A percentile compares a stretch with the other conserved stretches of the same genome.
Evolutionary conservation across 257 asterid genomes (phyloP).

Genomic region (Haberlea rhodopensis): DNA sequence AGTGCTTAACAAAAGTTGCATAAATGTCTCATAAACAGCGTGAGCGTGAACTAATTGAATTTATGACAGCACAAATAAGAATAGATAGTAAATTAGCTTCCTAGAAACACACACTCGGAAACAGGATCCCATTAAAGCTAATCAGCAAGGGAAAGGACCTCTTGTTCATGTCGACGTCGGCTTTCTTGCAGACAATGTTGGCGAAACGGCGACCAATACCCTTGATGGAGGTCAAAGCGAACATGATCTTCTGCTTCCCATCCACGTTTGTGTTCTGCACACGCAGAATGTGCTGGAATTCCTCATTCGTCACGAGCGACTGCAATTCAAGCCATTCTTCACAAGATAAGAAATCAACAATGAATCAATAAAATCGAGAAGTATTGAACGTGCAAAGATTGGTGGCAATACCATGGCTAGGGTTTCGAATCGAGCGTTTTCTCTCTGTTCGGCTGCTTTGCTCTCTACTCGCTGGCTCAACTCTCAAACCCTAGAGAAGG

Average conservation of each 20-base stretch:
- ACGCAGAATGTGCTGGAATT: conserved; percentile 89
- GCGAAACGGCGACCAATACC: conserved; percentile 95
- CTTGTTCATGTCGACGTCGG: conserved; percentile 87
- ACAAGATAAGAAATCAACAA: background rate
- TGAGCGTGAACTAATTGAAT: too few species aligned
- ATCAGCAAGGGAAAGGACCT: conserved; percentile 33
- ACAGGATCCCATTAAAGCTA: background rate
- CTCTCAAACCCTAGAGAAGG: conserved; percentile 27
- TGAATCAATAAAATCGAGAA: background rate
- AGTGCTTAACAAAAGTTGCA: too few species aligned
- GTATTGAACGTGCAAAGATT: background rate
- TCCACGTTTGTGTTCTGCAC: conserved; percentile 83
- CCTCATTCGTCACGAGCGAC: conserved; percentile 80
- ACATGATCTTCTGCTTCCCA: conserved; percentile 92
- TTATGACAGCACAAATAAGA: too few species aligned
- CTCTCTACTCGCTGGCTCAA: conserved; percentile 5
- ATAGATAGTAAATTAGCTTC: too few species aligned
- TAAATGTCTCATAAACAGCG: background rate
- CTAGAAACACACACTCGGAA: background rate
- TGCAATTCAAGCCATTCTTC: conserved; percentile 14
- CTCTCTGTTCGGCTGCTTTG: conserved; percentile 33
- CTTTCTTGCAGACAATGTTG: conserved; percentile 78
- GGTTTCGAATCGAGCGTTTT: conserved; percentile 19
- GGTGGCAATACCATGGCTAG: conserved; percentile 35
- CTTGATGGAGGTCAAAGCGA: conserved; percentile 82